Conservation (phyloP, 257 asterid species). For the Solanum bulbocastanum region DNA sequence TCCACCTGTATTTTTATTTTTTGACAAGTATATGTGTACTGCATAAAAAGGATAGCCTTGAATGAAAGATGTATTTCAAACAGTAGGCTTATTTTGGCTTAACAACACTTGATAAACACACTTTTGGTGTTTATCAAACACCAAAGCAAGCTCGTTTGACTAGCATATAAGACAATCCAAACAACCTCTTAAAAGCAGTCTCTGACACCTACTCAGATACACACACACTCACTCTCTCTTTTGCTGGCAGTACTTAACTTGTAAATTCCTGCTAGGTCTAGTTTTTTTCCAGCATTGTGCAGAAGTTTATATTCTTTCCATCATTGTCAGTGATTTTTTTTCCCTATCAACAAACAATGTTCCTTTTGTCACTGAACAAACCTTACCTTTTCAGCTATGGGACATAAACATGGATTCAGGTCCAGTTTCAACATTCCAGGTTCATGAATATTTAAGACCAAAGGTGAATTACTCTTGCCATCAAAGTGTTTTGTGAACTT, state of each 20-base stretch:
- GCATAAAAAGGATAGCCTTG: neutral
- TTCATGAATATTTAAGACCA: slow-evolving; percentile 80
- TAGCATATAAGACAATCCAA: neutral
- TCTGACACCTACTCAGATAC: neutral
- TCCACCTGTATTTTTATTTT: neutral
- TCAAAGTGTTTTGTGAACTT: neutral
- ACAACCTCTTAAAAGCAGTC: neutral
- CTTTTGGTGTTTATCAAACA: neutral
- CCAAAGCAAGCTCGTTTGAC: neutral
- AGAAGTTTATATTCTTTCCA: neutral
- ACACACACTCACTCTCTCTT: neutral
- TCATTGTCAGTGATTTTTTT: neutral
- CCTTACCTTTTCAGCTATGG: slow-evolving; percentile 50
- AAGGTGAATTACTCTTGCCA: slow-evolving; percentile 35
- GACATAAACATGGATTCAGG: slow-evolving; percentile 86
- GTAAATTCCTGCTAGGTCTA: neutral
- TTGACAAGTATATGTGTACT: neutral
- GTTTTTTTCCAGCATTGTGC: neutral
- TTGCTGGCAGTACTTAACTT: neutral
- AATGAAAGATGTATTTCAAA: neutral
- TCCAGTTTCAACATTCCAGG: slow-evolving; percentile 81
- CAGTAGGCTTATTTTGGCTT: neutral
- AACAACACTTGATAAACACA: neutral
- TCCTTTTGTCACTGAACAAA: neutral
- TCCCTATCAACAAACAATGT: neutral